Conservation (phyloP, 805 yeast species). For the Saturnispora diversa region DNA sequence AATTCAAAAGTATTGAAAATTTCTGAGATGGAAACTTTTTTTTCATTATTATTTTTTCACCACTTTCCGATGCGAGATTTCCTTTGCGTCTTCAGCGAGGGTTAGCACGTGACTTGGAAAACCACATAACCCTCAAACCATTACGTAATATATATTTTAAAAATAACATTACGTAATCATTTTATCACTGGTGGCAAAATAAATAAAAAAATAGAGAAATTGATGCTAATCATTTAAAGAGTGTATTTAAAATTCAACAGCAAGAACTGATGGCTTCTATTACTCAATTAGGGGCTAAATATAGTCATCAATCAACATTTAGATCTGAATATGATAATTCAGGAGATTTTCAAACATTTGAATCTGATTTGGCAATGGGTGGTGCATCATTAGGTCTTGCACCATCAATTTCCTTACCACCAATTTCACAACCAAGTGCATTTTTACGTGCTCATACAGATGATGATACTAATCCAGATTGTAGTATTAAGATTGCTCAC, state of each 20-base stretch:
- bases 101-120: neutral
- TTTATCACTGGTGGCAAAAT: neutral
- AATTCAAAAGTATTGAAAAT: neutral
- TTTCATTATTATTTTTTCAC: neutral
- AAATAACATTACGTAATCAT: neutral
- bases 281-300: slow-evolving; percentile 25
- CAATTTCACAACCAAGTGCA: slow-evolving; percentile 81
- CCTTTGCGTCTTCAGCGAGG: slow-evolving; percentile 2
- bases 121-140: neutral
- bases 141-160: too few relatives aligned
- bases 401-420: slow-evolving; percentile 68
- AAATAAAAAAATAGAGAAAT: neutral
- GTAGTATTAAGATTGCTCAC: slow-evolving; percentile 93
- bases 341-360: slow-evolving; percentile 14
- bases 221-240: neutral
- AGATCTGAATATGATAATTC: slow-evolving; percentile 4
- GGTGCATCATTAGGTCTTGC: slow-evolving; percentile 29
- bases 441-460: slow-evolving; percentile 97
- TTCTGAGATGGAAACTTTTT: neutral
- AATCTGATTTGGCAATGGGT: slow-evolving; percentile 21
- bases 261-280: slow-evolving; percentile 23
- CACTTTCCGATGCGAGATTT: neutral
- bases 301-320: slow-evolving; percentile 18
- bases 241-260: too few relatives aligned
- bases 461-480: slow-evolving; percentile 85